These are phyloP conservation scores for Hevea brasiliensis DNA, from an alignment of 345 rosid species.

Conservation along the genomic window DNA sequence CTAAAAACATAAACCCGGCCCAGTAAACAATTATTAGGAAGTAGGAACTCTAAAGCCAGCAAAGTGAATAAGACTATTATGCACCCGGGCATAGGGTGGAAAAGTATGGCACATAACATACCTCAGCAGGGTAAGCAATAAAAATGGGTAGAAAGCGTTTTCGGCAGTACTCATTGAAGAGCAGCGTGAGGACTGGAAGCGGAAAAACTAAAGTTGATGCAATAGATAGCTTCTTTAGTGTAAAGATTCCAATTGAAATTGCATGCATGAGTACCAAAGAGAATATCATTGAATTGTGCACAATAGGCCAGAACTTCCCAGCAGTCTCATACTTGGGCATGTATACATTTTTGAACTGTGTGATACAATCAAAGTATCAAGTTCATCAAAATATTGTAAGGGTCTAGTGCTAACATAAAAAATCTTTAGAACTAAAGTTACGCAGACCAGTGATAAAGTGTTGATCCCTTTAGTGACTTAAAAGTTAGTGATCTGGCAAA, in stretches of 20 bases:
- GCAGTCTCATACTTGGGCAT: constrained; percentile 82
- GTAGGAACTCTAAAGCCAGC: constrained; percentile 4
- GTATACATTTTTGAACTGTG: constrained; percentile 89
- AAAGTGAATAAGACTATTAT: neutral
- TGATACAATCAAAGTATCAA: constrained; percentile 15
- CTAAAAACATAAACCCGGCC: constrained; percentile 33
- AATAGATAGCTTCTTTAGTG: constrained; percentile 67
- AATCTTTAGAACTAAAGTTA: constrained; percentile 3
- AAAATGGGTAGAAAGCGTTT: constrained; percentile 90
- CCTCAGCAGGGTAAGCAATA: constrained; percentile 83
- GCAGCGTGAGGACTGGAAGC: constrained; percentile 79
- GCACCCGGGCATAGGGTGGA: neutral
- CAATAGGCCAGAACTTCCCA: constrained; percentile 94
- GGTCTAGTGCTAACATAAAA: neutral
- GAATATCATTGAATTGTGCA: constrained; percentile 85
- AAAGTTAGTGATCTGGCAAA: neutral
- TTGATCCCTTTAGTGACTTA: constrained; percentile 6
- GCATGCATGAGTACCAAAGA: constrained; percentile 89
- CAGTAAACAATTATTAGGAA: constrained; percentile 8
- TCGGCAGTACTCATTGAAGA: constrained; percentile 93
- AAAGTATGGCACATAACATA: constrained; percentile 18
- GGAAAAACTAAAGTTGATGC: constrained; percentile 72
- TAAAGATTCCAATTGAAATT: constrained; percentile 81
- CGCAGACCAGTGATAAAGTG: neutral
- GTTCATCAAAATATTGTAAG: constrained; percentile 2